Conservation (phyloP, 257 asterid species). For the Plectranthus barbatus region DNA sequence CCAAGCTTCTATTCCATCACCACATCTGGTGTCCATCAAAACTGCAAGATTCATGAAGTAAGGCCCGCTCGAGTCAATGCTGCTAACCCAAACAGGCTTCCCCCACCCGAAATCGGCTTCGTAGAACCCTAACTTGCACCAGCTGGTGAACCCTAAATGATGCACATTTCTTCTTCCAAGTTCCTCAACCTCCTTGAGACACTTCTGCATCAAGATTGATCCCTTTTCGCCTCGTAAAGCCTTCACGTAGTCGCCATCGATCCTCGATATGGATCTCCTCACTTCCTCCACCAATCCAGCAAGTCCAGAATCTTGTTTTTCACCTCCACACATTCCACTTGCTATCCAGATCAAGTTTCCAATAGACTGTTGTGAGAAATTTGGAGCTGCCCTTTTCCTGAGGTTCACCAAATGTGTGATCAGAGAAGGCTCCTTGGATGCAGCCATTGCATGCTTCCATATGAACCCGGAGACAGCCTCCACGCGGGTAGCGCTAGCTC, state of each 20-base stretch:
- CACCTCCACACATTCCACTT: constrained; percentile 18
- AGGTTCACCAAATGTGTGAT: constrained; percentile 61
- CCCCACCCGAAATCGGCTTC: constrained; percentile 81
- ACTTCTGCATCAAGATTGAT: constrained; percentile 21
- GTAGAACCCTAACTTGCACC: constrained; percentile 71
- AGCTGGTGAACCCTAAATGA: constrained; percentile 54
- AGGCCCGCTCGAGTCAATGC: constrained; percentile 40
- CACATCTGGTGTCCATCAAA: constrained; percentile 46
- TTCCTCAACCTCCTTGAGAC: constrained; percentile 43
- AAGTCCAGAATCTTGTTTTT: not conserved
- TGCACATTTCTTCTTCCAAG: constrained; percentile 33
- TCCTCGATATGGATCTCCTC: constrained; percentile 24
- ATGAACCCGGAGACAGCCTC: constrained; percentile 66
- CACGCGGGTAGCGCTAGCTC: constrained; percentile 34
- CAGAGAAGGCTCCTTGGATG: constrained; percentile 31
- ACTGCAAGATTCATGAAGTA: constrained; percentile 50
- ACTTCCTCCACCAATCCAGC: constrained; percentile 28
- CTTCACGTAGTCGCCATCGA: constrained; percentile 36
- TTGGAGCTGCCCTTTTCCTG: constrained; percentile 42
- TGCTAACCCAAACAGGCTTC: constrained; percentile 61
- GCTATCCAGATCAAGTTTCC: constrained; percentile 74
- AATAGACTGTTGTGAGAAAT: constrained; percentile 25
- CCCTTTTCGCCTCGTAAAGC: constrained; percentile 40
- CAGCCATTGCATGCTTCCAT: constrained; percentile 45
- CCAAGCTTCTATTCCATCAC: constrained; percentile 81